Base-by-base conservation (phyloP, 2,329 filamentous ascomycete species). In the Madurella fahalii region DNA sequence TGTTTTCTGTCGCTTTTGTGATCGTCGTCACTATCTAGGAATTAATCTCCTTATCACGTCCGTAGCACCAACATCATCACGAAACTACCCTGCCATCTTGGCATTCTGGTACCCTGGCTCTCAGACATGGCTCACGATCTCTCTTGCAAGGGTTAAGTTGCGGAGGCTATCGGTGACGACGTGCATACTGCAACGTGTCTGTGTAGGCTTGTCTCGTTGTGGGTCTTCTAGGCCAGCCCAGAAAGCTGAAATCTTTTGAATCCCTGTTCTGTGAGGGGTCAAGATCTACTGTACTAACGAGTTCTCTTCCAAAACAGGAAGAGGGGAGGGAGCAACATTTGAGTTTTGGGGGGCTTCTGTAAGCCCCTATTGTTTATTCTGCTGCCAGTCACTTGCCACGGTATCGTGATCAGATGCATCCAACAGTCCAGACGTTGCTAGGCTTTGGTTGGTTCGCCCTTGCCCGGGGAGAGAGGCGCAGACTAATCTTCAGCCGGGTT, bases 131-230 rank as follows among this genome's bases (percentile, higher is more conserved):
- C 13, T 37, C 11, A 46, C 53, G 48, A 57, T 43, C 47, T 45
- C 49, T 37, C 13, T 7, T 34, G 34, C 34, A 37, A 4, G 34
- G 34, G 4, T 37, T 43, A 47, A 40, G 45, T 42, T 44, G 8
- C 54, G 34, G 57, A 54, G 57, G 57, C 57, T 59, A 59, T 59
- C 57, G 57, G 57, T 52, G 57, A 59, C 57, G 51, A 54, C 45
- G 45, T 57, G 54, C 57, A 59, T 57, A 49, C 32, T 42, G 4
- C n/a, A n/a, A n/a, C n/a, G n/a, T n/a, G n/a, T n/a, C n/a, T n/a
- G n/a, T n/a, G n/a, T 15, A 37, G 9, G 34, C 9, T 15, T 9
- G 11, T 37, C 11, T 11, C 18, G 44, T 12, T 47, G 54, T 47
- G 50, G 57, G 17, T n/a, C 45, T n/a, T 16, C 25, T 7, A 41